Base-by-base conservation (phyloP, 164 flowering plant species). In the Brasenia schreberi region DNA sequence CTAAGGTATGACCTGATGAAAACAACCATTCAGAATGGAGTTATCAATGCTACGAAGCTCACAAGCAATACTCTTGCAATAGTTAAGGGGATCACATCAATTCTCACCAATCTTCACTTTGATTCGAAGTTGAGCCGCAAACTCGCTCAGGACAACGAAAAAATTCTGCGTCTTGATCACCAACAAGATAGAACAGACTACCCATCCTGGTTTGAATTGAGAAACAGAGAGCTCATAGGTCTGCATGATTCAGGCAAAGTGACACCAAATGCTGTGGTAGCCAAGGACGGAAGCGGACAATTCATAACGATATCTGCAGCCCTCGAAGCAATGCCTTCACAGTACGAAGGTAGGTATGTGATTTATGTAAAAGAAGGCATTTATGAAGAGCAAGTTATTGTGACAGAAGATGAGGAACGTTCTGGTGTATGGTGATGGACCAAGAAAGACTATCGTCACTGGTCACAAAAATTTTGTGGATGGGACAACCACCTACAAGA, bases 381-480 rank as follows among this genome's bases (percentile, higher is more conserved):
- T 45, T 86, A 86, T 61, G 43, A 78, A 7, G 92, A 86, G 76
- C 44, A 80, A 5, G 62, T 86, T 2, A 66, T 58, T 0, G 76
- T 87, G 18, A 67, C 74, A 81, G 69, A 67, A 76, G 1, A 65
- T 61, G 63, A 62, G 18, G 14, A 82, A 82, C 59, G 76, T 85
- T 42, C 75, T 73, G 72, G 81, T 87, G 83, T 80, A 81, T 53
- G 92, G 92, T 65, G 92, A 85, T 63, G 89, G 92, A 2, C 82
- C 85, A 4, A 67, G 78, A 71, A 84, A 69, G 81, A 79, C 84
- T 7, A 73, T 83, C 16, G 70, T 86, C 71, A 83, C 88, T 0
- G 86, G 87, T 1, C 23, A 59, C 5, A 79, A 80, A 65, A 71
- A 64, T 71, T 59, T 23, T 14, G 19, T 42, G 2, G 71, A 69